A percentile compares a stretch with the other conserved stretches of the same genome.
Conservation (phyloP, 2,329 filamentous ascomycete genomes). For the Penicillium sp. region DNA sequence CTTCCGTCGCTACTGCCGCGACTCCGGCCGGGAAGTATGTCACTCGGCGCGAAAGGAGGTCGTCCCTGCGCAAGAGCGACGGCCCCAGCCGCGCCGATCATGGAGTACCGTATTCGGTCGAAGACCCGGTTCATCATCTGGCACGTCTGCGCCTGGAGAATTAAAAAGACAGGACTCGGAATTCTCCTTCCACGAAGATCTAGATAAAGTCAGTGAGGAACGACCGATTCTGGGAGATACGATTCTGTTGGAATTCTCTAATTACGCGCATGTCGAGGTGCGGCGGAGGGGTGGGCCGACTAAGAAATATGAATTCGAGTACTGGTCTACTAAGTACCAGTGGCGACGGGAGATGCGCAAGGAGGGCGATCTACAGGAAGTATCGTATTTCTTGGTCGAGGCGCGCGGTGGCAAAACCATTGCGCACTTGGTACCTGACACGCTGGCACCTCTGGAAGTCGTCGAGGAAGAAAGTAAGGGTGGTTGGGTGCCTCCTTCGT, state of each 20-base stretch:
- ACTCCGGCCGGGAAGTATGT: slow-evolving; percentile 91
- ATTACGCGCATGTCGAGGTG: slow-evolving; percentile 91
- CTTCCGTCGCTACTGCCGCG: slow-evolving; percentile 84
- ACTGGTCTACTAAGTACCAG: slow-evolving; percentile 83
- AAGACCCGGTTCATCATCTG: slow-evolving; percentile 56
- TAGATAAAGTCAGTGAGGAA: slow-evolving; percentile 13
- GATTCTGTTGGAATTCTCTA: slow-evolving; percentile 91
- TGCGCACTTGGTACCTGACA: slow-evolving; percentile 83
- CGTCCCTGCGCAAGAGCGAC: slow-evolving; percentile 58
- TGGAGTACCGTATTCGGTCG: slow-evolving; percentile 62
- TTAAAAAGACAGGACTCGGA: slow-evolving; percentile 62
- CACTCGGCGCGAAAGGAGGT: slow-evolving; percentile 68
- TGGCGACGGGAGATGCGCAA: slow-evolving; percentile 78
- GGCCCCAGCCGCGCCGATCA: slow-evolving; percentile 59
- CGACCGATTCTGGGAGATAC: slow-evolving; percentile 65
- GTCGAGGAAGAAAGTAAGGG: slow-evolving; percentile 74
- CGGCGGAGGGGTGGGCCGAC: slow-evolving; percentile 67
- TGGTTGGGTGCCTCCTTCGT: slow-evolving; percentile 87
- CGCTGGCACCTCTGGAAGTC: slow-evolving; percentile 69
- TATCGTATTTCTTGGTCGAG: slow-evolving; percentile 79
- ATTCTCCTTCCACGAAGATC: slow-evolving; percentile 47
- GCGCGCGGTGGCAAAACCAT: slow-evolving; percentile 65
- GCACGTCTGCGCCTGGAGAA: slow-evolving; percentile 45
- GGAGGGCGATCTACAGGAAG: slow-evolving; percentile 62
- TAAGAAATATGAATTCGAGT: slow-evolving; percentile 87